phyloP scores from a whole-genome alignment of 164 flowering plant genomes.

The Echeveria elegans region DNA sequence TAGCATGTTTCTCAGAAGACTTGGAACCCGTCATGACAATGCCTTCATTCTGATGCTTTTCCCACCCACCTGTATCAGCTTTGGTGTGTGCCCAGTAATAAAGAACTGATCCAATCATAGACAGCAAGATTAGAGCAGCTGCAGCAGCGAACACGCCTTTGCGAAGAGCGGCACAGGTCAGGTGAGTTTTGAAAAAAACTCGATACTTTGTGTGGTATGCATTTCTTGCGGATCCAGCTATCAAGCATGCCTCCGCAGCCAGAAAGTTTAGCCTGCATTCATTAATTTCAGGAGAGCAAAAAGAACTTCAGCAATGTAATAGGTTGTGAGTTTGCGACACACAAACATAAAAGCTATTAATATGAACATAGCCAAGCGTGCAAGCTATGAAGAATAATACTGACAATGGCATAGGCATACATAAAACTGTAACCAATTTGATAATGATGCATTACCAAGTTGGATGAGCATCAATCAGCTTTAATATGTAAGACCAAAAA shows the following conservation, averaged over 20 bases:
- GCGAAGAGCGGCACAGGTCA: constrained; percentile 73
- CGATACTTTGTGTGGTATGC: constrained; percentile 92
- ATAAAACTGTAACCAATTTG: neutral
- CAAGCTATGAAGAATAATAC: neutral
- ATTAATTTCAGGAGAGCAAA: neutral
- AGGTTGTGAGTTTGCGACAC: too few relatives aligned
- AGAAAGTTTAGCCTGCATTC: constrained; percentile 49
- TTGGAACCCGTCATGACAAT: constrained; percentile 40
- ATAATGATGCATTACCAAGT: neutral
- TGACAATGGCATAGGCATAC: too few relatives aligned
- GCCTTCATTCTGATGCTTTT: constrained; percentile 64
- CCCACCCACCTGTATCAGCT: constrained; percentile 83
- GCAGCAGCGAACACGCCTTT: constrained; percentile 84
- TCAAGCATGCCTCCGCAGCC: constrained; percentile 73
- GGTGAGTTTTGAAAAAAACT: constrained; percentile 25
- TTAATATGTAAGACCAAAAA: neutral
- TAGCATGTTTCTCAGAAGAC: neutral
- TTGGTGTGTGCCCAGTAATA: constrained; percentile 57
- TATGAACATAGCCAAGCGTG: neutral
- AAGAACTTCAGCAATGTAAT: neutral
- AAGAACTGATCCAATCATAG: constrained; percentile 38
- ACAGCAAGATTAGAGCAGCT: constrained; percentile 58
- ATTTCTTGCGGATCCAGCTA: constrained; percentile 84
- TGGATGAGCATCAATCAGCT: neutral
- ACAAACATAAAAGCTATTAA: too few relatives aligned